Base-by-base conservation (phyloP, 805 yeast species). In the Sungouiozyma intestinalis region DNA sequence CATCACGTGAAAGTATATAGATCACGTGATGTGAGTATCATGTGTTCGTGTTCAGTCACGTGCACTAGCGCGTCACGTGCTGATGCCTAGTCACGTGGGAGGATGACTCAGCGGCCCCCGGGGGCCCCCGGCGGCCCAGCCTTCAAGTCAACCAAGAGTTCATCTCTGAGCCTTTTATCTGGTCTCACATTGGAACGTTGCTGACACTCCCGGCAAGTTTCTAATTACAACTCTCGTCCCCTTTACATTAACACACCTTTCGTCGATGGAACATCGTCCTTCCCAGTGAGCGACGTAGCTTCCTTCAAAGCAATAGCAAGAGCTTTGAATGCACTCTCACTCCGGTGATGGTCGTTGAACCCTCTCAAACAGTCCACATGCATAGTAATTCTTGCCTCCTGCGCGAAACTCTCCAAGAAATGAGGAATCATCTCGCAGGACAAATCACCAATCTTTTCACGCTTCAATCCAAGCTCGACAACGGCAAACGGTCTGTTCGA, bases 381-480 rank as follows among this genome's bases (percentile, higher is more conserved):
- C 56, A 92, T 57, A 1, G 98, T 92, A 42, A 92, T 73, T 46
- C 82, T 81, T 1, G 97, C 95, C 34, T 84, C 85, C 54, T 83
- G 85, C 3, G 97, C 96, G 68, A 92, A 92, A 53, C 94, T 81
- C 63, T 87, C 95, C 47, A 92, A 60, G 38, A 92, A 88, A 62
- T 92, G 98, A n/a, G 97, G 97, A 49, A 92, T 82, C 98, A 92
- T 92, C 66, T 92, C 98, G 55, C 92, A 77, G 32, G 87, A 77
- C 40, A 92, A 71, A 55, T 85, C 94, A 41, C 98, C 98, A 52
- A 92, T 79, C 60, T 81, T 87, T 61, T 92, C 98, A 49, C 98
- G 74, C 63, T 81, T 83, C 56, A 92, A 72, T 0, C 95, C 96
- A 46, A 92, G 69, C 33, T 92, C 95, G 33, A 87, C 71, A 15